Percentiles rank a stretch among this genome's conserved stretches.
Conservation (phyloP, 345 rosid genomes). For the Arabis alpina region DNA sequence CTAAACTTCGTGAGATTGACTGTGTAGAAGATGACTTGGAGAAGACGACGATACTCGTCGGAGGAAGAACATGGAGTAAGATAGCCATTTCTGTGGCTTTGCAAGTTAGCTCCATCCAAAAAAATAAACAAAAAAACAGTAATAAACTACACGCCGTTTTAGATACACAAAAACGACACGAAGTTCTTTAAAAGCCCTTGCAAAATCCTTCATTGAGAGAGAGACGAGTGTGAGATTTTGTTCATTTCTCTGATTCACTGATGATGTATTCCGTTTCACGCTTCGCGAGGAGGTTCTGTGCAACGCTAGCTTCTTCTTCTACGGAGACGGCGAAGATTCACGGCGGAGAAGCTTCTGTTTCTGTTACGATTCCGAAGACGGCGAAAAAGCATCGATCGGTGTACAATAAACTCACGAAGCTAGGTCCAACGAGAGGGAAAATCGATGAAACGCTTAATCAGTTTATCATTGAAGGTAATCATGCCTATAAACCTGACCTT, state of each 20-base stretch:
- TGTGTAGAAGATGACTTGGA: conserved; percentile 28
- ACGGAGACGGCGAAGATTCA: neutral
- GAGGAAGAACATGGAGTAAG: conserved; percentile 32
- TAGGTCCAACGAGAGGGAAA: conserved; percentile 53
- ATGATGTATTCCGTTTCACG: conserved; percentile 25
- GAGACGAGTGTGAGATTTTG: conserved; percentile 3
- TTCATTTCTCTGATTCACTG: conserved; percentile 1
- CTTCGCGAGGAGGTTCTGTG: conserved; percentile 35
- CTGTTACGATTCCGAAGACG: conserved; percentile 14
- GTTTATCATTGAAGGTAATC: conserved; percentile 54
- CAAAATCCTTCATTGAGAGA: conserved; percentile 3
- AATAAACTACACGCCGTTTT: conserved; percentile 25
- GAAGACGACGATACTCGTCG: conserved; percentile 12
- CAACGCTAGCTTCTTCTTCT: conserved; percentile 30
- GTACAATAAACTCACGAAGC: conserved; percentile 58
- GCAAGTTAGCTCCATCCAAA: neutral
- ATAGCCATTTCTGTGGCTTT: conserved; percentile 37
- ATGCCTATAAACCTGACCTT: conserved; percentile 47
- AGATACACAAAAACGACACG: neutral
- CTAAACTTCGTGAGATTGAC: neutral
- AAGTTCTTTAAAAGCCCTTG: conserved; percentile 14
- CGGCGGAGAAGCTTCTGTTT: conserved; percentile 26
- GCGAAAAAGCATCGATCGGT: conserved; percentile 31
- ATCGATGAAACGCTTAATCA: conserved; percentile 61
- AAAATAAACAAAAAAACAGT: neutral